Evolutionary conservation across 1,284 basidiomycete genomes (phyloP).

Genomic region (Austroboletus novae-zelandiae): DNA sequence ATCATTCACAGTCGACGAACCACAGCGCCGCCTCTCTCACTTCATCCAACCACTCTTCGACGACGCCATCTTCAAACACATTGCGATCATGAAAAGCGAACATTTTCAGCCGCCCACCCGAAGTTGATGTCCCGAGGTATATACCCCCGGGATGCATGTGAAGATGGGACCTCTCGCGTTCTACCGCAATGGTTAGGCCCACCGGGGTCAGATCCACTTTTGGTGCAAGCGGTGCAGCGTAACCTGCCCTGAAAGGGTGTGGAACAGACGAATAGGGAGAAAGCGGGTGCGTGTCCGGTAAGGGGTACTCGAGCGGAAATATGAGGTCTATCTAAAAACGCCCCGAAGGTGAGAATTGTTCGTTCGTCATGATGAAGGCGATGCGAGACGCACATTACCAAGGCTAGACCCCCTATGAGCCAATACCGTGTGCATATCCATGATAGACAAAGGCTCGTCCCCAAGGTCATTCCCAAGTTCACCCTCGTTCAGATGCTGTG

Average conservation of each 20-base stretch:
- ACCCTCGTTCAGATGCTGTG: neutral
- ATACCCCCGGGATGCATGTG: slow-evolving; percentile 47
- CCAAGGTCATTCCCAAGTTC: neutral
- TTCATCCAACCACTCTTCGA: slow-evolving; percentile 45
- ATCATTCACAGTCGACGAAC: slow-evolving; percentile 38
- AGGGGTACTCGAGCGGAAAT: neutral
- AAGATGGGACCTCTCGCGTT: slow-evolving; percentile 26
- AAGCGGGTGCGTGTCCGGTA: neutral
- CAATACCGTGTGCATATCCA: neutral
- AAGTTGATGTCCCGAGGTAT: slow-evolving; percentile 40
- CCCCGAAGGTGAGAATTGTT: neutral
- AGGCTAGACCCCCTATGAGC: neutral
- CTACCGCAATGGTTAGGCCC: slow-evolving; percentile 8
- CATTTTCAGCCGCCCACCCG: slow-evolving; percentile 26
- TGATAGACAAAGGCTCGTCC: neutral
- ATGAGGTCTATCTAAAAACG: neutral
- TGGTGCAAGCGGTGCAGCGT: neutral
- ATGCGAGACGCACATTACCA: too few species aligned
- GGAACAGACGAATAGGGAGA: neutral
- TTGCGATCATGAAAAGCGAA: slow-evolving; percentile 41
- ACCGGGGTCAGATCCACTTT: neutral
- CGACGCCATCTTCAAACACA: slow-evolving; percentile 36
- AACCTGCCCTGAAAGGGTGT: neutral
- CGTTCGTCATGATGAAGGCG: neutral
- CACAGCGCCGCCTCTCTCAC: too few species aligned